Conservation (phyloP, 208 protist genomes). For the Acanthamoeba sp. region DNA sequence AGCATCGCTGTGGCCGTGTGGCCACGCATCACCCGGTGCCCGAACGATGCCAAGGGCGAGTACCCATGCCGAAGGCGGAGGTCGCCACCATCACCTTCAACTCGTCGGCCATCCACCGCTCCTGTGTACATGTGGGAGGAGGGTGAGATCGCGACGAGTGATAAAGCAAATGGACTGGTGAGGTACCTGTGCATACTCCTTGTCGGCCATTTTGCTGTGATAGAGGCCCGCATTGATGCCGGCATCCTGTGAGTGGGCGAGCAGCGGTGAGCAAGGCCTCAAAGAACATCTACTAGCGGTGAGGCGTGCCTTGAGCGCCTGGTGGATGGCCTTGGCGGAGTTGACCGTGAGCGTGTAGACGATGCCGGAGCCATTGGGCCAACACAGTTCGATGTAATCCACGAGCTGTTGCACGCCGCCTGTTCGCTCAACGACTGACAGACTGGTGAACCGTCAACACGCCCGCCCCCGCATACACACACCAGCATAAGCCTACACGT, state of each 20-base stretch:
- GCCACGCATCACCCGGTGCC: too few relatives aligned
- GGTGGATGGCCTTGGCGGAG: not conserved
- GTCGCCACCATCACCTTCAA: slow-evolving; percentile 96
- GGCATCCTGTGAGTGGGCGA: not conserved
- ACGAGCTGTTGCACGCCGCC: not conserved
- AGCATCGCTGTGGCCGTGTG: too few relatives aligned
- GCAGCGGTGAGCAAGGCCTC: too few relatives aligned
- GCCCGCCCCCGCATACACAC: too few relatives aligned
- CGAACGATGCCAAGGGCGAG: not conserved
- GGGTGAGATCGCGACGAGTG: too few relatives aligned
- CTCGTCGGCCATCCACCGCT: slow-evolving; percentile 90
- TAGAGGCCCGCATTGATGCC: not conserved
- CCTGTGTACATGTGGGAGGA: not conserved
- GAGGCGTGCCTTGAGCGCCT: not conserved
- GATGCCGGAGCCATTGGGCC: not conserved
- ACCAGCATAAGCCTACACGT: too few relatives aligned
- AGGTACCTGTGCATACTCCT: not conserved
- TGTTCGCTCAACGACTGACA: not conserved
- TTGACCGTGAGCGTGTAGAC: not conserved
- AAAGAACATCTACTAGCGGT: too few relatives aligned
- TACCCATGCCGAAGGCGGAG: slow-evolving; percentile 98
- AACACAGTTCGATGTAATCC: not conserved
- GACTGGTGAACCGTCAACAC: too few relatives aligned
- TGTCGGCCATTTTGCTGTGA: not conserved
- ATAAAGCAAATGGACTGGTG: too few relatives aligned